phyloP scores from a whole-genome alignment of 345 rosid species.

The Ricinus communis region DNA sequence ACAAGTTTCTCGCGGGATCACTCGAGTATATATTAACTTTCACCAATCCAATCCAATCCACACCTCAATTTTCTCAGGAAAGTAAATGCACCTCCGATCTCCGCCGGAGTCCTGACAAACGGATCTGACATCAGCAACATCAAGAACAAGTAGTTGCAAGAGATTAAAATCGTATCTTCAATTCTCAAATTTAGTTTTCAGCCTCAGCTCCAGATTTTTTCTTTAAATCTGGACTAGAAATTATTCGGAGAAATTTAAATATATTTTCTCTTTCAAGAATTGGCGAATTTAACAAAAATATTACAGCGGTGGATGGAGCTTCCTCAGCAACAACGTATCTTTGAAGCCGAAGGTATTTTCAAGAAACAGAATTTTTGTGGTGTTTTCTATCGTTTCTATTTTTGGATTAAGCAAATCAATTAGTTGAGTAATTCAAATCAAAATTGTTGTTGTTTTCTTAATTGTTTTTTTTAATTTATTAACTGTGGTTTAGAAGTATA shows the following conservation, averaged over 20 bases:
- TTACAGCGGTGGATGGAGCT: conserved; percentile 63
- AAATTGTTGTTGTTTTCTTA: no score
- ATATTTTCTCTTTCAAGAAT: neutral
- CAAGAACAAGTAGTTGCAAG: neutral
- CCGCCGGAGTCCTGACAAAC: conserved; percentile 25
- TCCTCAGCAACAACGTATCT: conserved; percentile 70
- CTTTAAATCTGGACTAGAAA: neutral
- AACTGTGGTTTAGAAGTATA: conserved; percentile 34
- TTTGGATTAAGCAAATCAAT: no score
- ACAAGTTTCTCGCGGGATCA: neutral
- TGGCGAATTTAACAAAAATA: neutral
- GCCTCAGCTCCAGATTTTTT: neutral
- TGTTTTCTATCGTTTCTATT: no score
- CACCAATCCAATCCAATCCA: no score
- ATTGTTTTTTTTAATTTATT: neutral
- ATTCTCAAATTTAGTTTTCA: neutral
- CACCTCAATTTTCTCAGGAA: neutral
- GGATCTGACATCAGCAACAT: conserved; percentile 42
- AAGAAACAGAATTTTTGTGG: neutral
- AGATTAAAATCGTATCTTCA: neutral
- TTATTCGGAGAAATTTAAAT: no score
- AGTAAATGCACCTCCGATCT: conserved; percentile 39
- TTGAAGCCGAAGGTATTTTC: conserved; percentile 63
- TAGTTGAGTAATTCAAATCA: no score
- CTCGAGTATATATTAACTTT: no score